Evolutionary conservation across 2,329 filamentous ascomycete species (phyloP), one percentile per base, ranked within the genome.

Genomic region (Fusarium napiforme): DNA sequence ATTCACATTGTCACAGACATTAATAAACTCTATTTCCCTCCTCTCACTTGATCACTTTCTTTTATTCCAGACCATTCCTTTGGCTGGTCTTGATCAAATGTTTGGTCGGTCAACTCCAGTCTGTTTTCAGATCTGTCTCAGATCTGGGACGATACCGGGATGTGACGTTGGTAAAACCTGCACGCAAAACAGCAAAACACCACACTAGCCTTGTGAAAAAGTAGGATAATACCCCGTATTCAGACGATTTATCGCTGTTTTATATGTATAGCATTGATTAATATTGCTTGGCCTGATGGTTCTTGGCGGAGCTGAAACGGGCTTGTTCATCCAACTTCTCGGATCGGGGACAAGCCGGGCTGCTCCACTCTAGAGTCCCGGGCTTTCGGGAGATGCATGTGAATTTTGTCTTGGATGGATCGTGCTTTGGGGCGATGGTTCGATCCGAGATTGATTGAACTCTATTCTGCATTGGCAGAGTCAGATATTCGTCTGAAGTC

Each of bases 131-230:
- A 52, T 58, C 55, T 32, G 69, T 72, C 64, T 71, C 71, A 61
- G 39, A 49, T 64, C 47, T 28, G 26, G 56, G 34, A 56, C 47
- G 45, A 55, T 74, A 46, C 49, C 53, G 34, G 46, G 49, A 52
- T 72, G 71, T 52, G 49, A 73, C 71, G 43, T 43, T 74, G 63
- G 58, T 72, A 63, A 74, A 72, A 74, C 71, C 26, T 26, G 26
- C 40, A 36, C 46, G 21, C 56, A 61, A 56, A 40, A 55, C 36
- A 37, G 36, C 16, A 9, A 37, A 5, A 18, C 36, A 9, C 19
- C 11, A 8, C 52, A 45, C 30, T 37, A n/a, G 36, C 26, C 36
- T 26, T 40, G 50, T 47, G 37, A 39, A 47, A 39, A 23, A 18
- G n/a, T 19, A 40, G 19, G 43, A 67, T 63, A 34, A 36, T 39